phyloP scores from a whole-genome alignment of 1,139 yeast genomes.

The Saccharomyces hybrid region DNA sequence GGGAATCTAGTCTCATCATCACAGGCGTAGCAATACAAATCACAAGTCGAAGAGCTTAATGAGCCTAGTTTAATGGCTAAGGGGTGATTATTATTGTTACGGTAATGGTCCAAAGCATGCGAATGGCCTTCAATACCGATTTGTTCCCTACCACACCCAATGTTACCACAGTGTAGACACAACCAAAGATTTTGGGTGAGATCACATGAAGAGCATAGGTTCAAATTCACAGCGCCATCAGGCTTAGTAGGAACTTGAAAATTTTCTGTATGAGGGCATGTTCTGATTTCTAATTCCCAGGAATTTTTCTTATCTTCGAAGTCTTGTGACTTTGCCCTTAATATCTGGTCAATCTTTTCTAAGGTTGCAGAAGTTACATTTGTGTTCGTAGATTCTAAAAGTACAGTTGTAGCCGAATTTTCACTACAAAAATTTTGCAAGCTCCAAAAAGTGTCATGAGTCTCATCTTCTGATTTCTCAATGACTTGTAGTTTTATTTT shows the following conservation, averaged over 20 bases:
- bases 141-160: slow-evolving; percentile 92
- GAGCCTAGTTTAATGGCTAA: slow-evolving; percentile 90
- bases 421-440: slow-evolving; percentile 12
- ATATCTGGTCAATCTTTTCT: slow-evolving; percentile 40
- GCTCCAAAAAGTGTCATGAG: slow-evolving; percentile 42
- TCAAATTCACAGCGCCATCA: slow-evolving; percentile 29
- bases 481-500: slow-evolving; percentile 67
- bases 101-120: slow-evolving; percentile 73
- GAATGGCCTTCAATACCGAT: slow-evolving; percentile 89
- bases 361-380: slow-evolving; percentile 11
- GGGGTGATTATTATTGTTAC: slow-evolving; percentile 48
- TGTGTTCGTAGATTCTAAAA: slow-evolving; percentile 7
- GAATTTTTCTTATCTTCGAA: slow-evolving; percentile 69
- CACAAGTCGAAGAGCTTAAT: slow-evolving; percentile 59
- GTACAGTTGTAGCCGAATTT: slow-evolving; percentile 1
- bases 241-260: slow-evolving; percentile 36
- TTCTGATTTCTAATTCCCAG: slow-evolving; percentile 82
- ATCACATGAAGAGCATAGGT: slow-evolving; percentile 56
- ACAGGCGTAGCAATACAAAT: slow-evolving; percentile 81
- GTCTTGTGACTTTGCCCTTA: slow-evolving; percentile 58
- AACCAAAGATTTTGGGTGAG: slow-evolving; percentile 80
- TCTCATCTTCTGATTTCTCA: slow-evolving; percentile 61
- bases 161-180: slow-evolving; percentile 77
- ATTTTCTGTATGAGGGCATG: slow-evolving; percentile 67
- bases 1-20: slow-evolving; percentile 85